Evolutionary conservation across 2,329 filamentous ascomycete species (phyloP).

Genomic region (Clonostachys sp.): DNA sequence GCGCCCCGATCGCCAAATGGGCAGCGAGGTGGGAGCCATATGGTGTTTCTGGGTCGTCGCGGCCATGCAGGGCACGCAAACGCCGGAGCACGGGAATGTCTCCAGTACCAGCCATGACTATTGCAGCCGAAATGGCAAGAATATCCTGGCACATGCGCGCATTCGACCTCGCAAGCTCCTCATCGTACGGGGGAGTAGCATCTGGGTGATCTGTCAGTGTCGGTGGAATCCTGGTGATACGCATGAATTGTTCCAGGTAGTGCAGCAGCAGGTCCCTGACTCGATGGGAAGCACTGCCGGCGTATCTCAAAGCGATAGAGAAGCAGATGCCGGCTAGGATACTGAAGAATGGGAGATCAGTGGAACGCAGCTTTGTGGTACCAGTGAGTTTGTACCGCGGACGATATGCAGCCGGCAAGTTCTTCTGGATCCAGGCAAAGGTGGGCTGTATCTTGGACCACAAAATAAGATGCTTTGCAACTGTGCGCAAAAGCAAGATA

Average conservation of each 20-base stretch:
- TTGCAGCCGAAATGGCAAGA: constrained; percentile 74
- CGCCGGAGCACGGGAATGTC: constrained; percentile 82
- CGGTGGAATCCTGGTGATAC: constrained; percentile 59
- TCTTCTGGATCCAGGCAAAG: constrained; percentile 69
- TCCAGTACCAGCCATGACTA: constrained; percentile 94
- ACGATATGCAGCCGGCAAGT: constrained; percentile 68
- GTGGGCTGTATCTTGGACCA: constrained; percentile 79
- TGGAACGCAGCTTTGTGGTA: constrained; percentile 63
- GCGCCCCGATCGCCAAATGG: constrained; percentile 83
- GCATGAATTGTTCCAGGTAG: constrained; percentile 83
- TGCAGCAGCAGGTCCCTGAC: constrained; percentile 79
- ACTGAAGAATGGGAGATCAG: constrained; percentile 88
- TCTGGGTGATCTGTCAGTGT: constrained; percentile 18
- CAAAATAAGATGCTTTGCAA: constrained; percentile 87
- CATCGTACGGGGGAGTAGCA: constrained; percentile 61
- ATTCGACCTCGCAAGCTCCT: constrained; percentile 75
- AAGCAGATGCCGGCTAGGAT: constrained; percentile 88
- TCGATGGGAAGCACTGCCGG: constrained; percentile 63
- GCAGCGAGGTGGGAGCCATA: constrained; percentile 93
- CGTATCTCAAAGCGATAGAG: constrained; percentile 67
- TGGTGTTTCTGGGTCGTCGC: constrained; percentile 75
- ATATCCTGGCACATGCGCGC: constrained; percentile 89
- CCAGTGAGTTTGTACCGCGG: constrained; percentile 53
- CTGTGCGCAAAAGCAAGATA: constrained; percentile 81
- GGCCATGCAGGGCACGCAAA: constrained; percentile 81